phyloP scores from a whole-genome alignment of 1,284 basidiomycete genomes.

The Cryptococcus maquisensis region DNA sequence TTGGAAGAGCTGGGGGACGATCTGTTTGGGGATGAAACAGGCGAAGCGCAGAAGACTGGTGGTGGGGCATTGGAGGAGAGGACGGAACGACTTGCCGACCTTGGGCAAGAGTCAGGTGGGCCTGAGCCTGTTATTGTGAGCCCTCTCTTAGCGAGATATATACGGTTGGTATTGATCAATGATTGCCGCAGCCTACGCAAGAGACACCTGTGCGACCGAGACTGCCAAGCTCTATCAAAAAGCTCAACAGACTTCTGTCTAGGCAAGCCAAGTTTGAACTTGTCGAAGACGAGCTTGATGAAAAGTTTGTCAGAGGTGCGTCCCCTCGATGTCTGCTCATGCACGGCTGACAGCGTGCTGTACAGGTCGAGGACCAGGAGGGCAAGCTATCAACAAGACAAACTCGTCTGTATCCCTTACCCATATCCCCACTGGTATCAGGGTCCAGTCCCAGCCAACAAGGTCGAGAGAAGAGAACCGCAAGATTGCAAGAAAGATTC shows the following conservation, averaged over 20 bases:
- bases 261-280: slow-evolving; percentile 27
- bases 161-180: too few relatives aligned
- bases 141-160: not conserved
- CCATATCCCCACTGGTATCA: slow-evolving; percentile 49
- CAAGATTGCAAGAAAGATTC: slow-evolving; percentile 43
- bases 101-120: not conserved
- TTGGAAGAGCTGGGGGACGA: not conserved
- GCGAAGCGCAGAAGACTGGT: not conserved
- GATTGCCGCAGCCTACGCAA: not conserved
- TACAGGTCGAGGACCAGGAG: slow-evolving; percentile 49
- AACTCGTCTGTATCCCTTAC: slow-evolving; percentile 48
- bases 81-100: not conserved
- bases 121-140: not conserved
- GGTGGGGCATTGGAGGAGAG: not conserved
- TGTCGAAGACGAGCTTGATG: slow-evolving; percentile 44
- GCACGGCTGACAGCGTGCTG: not conserved
- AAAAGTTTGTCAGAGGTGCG: slow-evolving; percentile 46
- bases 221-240: slow-evolving; percentile 37
- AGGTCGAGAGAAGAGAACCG: slow-evolving; percentile 49
- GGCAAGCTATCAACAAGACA: slow-evolving; percentile 52
- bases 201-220: slow-evolving; percentile 15
- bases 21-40: slow-evolving; percentile 1
- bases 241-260: slow-evolving; percentile 36
- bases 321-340: slow-evolving; percentile 1
- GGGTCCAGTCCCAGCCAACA: slow-evolving; percentile 50